Conservation (phyloP, 208 protist species). For the Balamuthia mandrillaris region DNA sequence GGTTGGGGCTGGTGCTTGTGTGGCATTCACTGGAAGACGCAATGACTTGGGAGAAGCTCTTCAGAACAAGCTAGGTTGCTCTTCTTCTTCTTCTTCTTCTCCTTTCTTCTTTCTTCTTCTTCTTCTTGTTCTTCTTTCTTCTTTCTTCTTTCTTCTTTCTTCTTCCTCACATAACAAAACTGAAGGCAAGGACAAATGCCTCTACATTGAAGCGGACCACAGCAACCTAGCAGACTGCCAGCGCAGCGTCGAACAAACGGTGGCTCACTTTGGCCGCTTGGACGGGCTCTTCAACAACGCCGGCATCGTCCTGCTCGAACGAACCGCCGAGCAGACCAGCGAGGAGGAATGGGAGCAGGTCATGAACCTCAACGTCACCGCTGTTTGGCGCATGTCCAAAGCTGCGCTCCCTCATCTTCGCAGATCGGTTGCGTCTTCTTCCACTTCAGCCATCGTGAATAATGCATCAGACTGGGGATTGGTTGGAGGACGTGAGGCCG, state of each 20-base stretch:
- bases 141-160: too few relatives aligned
- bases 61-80: not conserved
- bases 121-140: too few relatives aligned
- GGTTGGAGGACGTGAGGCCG: slow-evolving; percentile 12
- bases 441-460: slow-evolving; percentile 36
- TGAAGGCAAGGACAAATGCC: not conserved
- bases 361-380: slow-evolving; percentile 32
- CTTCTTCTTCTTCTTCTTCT: too few relatives aligned
- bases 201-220: slow-evolving; percentile 44
- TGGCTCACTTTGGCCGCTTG: slow-evolving; percentile 16
- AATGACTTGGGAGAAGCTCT: slow-evolving; percentile 3
- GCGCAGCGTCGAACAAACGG: not conserved
- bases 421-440: too few relatives aligned
- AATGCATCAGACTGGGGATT: slow-evolving; percentile 41
- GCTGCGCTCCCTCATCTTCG: not conserved
- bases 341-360: slow-evolving; percentile 42
- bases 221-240: not conserved
- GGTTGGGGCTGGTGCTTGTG: not conserved
- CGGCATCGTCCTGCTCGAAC: slow-evolving; percentile 27
- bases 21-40: slow-evolving; percentile 36
- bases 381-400: not conserved
- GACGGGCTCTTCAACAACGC: slow-evolving; percentile 45
- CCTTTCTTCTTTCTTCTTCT: too few relatives aligned
- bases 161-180: not conserved
- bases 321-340: slow-evolving; percentile 30